phyloP scores from a whole-genome alignment of 2,329 filamentous ascomycete species.

The Coniochaeta prunicola region DNA sequence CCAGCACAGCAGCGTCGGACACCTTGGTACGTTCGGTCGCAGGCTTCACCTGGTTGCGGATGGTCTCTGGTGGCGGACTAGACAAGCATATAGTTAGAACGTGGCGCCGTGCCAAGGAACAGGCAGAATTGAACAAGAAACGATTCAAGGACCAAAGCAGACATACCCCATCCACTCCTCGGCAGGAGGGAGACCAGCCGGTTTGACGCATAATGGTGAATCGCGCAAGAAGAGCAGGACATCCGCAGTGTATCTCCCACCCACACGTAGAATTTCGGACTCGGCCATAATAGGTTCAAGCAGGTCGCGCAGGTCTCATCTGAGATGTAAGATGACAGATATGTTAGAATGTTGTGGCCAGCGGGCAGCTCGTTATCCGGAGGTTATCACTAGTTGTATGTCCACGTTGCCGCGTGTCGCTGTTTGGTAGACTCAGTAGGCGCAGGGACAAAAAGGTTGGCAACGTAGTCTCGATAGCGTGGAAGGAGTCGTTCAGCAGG shows the following conservation, averaged over 20 bases:
- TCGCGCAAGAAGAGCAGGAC: constrained; percentile 68
- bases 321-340: neutral
- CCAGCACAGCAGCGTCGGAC: constrained; percentile 34
- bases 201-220: constrained; percentile 79
- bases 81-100: constrained; percentile 3
- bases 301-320: neutral
- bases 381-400: neutral
- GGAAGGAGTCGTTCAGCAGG: neutral
- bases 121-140: neutral
- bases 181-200: constrained; percentile 68
- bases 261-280: constrained; percentile 23
- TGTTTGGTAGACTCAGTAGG: neutral
- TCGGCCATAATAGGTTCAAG: constrained; percentile 5
- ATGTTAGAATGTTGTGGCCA: neutral
- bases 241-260: constrained; percentile 66
- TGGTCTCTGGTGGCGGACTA: constrained; percentile 38
- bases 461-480: neutral
- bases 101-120: neutral
- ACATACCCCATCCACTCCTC: constrained; percentile 96
- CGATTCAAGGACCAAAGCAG: constrained; percentile 3
- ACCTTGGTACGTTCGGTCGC: constrained; percentile 35
- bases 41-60: constrained; percentile 36
- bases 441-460: neutral
- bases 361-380: neutral
- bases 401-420: neutral